phyloP scores from a whole-genome alignment of 345 rosid genomes.

The Geranium rotundifolium region DNA sequence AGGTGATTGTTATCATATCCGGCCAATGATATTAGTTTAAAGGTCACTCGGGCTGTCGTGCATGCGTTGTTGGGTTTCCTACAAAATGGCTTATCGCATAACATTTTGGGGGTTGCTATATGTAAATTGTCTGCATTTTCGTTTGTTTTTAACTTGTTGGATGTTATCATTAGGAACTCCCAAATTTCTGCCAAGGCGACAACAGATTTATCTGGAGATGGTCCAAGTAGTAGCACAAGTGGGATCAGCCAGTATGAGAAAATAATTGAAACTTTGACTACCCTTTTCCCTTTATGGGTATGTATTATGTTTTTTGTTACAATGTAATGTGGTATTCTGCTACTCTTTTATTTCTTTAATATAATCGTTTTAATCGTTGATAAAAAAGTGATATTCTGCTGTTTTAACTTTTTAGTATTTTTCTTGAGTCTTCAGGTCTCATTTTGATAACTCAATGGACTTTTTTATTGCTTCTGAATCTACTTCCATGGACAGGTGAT shows the following conservation, averaged over 20 bases:
- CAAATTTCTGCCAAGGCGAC: slow-evolving; percentile 52
- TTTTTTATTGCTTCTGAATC: background rate
- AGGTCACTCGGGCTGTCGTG: background rate
- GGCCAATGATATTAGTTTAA: no score
- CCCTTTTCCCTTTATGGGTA: slow-evolving; percentile 93
- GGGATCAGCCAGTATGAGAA: slow-evolving; percentile 64
- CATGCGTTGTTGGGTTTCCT: background rate
- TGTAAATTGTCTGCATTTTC: background rate
- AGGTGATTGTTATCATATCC: no score
- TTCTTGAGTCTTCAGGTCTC: background rate
- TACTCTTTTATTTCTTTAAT: background rate
- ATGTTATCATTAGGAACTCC: slow-evolving; percentile 26
- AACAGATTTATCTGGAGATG: slow-evolving; percentile 47
- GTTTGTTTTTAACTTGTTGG: background rate
- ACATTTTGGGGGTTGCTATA: background rate
- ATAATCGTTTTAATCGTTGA: no score
- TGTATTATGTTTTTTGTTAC: slow-evolving; percentile 9
- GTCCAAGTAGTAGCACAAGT: slow-evolving; percentile 32
- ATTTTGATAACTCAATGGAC: background rate
- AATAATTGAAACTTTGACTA: slow-evolving; percentile 71
- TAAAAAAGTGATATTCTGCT: background rate
- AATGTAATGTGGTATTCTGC: background rate
- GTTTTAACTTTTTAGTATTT: background rate
- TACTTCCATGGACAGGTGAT: slow-evolving; percentile 42
- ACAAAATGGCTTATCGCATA: background rate